Evolutionary conservation across 441 rosid genomes (phyloP).

Genomic region (Populus hybrid): DNA sequence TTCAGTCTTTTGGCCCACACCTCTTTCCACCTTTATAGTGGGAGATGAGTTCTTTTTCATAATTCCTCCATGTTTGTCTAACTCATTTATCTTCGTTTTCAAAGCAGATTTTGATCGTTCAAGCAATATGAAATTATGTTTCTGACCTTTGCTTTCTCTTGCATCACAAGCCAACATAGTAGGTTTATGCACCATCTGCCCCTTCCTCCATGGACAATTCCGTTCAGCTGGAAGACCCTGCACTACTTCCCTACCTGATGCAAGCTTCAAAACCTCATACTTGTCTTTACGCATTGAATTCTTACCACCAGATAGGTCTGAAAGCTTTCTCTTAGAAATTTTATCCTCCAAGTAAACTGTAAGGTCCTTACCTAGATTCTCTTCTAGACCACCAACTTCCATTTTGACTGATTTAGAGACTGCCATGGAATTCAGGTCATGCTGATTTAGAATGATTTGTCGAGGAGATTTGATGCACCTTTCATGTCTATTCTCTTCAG

Average conservation of each 20-base stretch:
- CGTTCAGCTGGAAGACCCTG: constrained; percentile 33
- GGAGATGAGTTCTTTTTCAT: constrained; percentile 20
- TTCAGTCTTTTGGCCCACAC: constrained; percentile 9
- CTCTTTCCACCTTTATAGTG: background rate
- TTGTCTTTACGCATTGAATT: constrained; percentile 11
- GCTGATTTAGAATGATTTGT: constrained; percentile 17
- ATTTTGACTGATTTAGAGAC: constrained; percentile 7
- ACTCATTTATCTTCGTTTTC: constrained; percentile 20
- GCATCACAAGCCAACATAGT: constrained; percentile 12
- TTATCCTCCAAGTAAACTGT: background rate
- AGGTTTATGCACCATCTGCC: background rate
- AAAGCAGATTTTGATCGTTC: constrained; percentile 19
- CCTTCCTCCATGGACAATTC: constrained; percentile 24
- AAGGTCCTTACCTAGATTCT: background rate
- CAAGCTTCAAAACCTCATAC: constrained; percentile 11
- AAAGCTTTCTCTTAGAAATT: constrained; percentile 14
- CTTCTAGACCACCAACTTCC: background rate
- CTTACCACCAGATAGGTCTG: constrained; percentile 12
- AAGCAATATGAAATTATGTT: constrained; percentile 19
- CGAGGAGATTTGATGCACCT: constrained; percentile 6
- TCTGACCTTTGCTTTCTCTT: constrained; percentile 30
- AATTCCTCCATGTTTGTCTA: constrained; percentile 28
- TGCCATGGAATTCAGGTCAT: constrained; percentile 8
- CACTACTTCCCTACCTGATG: constrained; percentile 23
- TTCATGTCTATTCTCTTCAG: constrained; percentile 3